phyloP scores from a whole-genome alignment of 306 rosid species.

The Acmispon strigosus region DNA sequence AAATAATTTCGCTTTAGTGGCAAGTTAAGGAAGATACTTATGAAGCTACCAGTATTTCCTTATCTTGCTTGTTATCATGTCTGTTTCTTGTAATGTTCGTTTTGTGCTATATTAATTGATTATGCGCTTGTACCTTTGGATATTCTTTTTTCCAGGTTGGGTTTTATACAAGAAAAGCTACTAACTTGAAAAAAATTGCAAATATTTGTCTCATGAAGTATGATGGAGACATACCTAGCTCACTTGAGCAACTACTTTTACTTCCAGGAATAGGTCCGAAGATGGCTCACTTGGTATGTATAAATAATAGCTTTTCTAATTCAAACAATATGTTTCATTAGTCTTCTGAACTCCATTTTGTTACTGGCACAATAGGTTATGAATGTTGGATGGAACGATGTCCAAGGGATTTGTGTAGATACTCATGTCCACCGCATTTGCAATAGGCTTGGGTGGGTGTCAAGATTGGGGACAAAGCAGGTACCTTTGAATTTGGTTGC shows the following conservation, averaged over 20 bases:
- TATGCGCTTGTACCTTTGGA: neutral
- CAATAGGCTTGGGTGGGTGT: conserved; percentile 94
- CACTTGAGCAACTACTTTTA: conserved; percentile 72
- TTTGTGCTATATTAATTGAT: neutral
- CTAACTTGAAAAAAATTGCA: conserved; percentile 86
- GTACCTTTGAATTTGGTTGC: conserved; percentile 29
- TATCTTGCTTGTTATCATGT: neutral
- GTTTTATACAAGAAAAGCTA: conserved; percentile 84
- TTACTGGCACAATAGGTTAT: conserved; percentile 55
- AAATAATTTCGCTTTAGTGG: neutral
- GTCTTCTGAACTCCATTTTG: conserved; percentile 16
- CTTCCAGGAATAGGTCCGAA: conserved; percentile 98
- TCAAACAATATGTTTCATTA: conserved; percentile 12
- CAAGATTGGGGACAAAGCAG: conserved; percentile 70
- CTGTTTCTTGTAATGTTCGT: neutral
- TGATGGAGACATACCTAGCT: conserved; percentile 80
- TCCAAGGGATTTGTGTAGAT: conserved; percentile 96
- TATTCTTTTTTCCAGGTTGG: conserved; percentile 59
- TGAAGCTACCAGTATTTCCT: neutral
- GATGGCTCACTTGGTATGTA: conserved; percentile 91
- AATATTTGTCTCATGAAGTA: conserved; percentile 76
- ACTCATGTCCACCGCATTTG: conserved; percentile 95
- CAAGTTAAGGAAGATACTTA: neutral
- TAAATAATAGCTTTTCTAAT: neutral
- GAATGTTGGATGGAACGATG: conserved; percentile 94